Evolutionary conservation across 495 filamentous ascomycete genomes (phyloP).

Genomic region (Lophiotrema nucula): DNA sequence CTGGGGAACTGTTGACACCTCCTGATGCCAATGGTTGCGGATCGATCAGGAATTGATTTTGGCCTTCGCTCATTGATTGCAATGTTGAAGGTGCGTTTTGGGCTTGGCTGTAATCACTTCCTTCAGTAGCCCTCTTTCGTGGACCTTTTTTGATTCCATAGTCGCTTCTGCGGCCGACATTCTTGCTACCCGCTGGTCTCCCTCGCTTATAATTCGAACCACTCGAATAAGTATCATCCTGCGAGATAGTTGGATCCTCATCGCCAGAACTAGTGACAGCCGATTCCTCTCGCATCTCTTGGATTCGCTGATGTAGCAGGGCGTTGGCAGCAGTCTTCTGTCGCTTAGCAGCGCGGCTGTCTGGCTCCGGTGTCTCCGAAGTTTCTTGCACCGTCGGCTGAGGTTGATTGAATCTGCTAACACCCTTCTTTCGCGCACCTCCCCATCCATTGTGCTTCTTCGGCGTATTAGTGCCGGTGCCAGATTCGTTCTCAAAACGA

Average conservation of each 20-base stretch:
- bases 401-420: conserved; percentile 15
- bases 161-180: conserved; percentile 36
- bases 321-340: conserved; percentile 13
- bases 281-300: conserved; percentile 41
- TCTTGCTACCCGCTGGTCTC: conserved; percentile 42
- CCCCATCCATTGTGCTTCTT: conserved; percentile 28
- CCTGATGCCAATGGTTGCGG: not conserved
- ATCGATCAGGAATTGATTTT: conserved; percentile 30
- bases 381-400: not conserved
- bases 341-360: conserved; percentile 18
- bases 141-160: conserved; percentile 45
- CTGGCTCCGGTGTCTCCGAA: conserved; percentile 32
- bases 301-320: conserved; percentile 33
- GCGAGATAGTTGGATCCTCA: conserved; percentile 19
- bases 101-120: not conserved
- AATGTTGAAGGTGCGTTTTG: conserved; percentile 8
- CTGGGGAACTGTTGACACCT: not conserved
- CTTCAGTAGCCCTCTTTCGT: conserved; percentile 17
- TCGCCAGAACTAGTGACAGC: conserved; percentile 31
- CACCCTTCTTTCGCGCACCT: conserved; percentile 30
- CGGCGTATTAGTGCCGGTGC: conserved; percentile 13
- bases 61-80: conserved; percentile 29
- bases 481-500: conserved; percentile 21
- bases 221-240: conserved; percentile 2
- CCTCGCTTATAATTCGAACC: conserved; percentile 29